Base-by-base conservation (phyloP, 805 yeast species). In the Lachancea waltii region DNA sequence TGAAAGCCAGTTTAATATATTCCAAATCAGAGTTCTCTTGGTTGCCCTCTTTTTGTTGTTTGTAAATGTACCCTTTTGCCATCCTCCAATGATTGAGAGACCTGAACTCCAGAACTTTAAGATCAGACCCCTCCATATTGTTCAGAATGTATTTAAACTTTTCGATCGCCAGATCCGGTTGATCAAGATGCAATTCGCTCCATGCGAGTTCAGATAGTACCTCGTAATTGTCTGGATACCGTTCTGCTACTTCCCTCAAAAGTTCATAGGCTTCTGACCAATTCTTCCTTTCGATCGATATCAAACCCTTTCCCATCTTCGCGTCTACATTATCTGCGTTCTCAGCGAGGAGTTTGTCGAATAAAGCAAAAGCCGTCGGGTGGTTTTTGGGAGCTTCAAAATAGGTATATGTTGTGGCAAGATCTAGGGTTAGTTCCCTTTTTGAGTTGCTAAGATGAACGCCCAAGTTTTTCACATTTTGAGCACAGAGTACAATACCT, bases 371-470 rank as follows among this genome's bases (percentile, higher is more conserved):
- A 0, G 98, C 97, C 18, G 79, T 68, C 2, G 74, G 68, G 52
- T 76, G 85, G 60, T 90, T 84, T 58, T 86, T 86, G 8, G 97
- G 98, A 0, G 97, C 83, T 56, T 90, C 95, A 52, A 79, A 73
- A 53, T 85, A 81, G 0, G 95, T 84, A 53, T 87, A 85, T 1
- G 82, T 71, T 0, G 79, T 73, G 0, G 92, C 97, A 38, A 85
- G 66, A 17, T 75, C 68, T 25, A 86, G 70, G 7, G 81, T 66
- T 16, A 85, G 62, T 36, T 78, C 82, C 36, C 69, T 69, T 46
- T 69, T 75, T 1, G 87, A 68, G 44, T 76, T 63, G 1, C 57
- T 54, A 27, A 85, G 64, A 7, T 59, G 53, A 6, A 71, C 62
- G 0, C 80, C 79, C 3, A 74, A 62, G 7, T 62, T 56, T 34